These are phyloP conservation scores for Ceratobasidium sp. DNA, from an alignment of 1,284 basidiomycete species.

Conservation along the genomic window DNA sequence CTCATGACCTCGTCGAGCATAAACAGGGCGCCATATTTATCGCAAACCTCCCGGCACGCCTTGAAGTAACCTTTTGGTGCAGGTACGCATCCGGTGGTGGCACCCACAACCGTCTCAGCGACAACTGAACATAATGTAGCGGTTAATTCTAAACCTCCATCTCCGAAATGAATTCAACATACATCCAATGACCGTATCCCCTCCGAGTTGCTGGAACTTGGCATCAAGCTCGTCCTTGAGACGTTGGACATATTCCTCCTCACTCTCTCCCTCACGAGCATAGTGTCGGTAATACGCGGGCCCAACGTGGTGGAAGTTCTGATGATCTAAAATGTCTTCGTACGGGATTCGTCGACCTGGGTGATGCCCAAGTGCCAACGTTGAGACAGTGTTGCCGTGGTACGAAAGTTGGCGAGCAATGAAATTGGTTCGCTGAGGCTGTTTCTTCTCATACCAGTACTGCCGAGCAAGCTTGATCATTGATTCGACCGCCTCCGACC, in stretches of 20 bases:
- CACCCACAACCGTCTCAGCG: slow-evolving; percentile 87
- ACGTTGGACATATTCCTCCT: slow-evolving; percentile 81
- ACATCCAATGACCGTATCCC: slow-evolving; percentile 85
- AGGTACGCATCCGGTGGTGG: slow-evolving; percentile 79
- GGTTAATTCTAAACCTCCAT: background rate
- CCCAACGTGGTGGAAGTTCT: slow-evolving; percentile 83
- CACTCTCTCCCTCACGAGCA: slow-evolving; percentile 74
- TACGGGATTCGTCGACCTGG: slow-evolving; percentile 76
- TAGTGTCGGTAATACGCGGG: slow-evolving; percentile 89
- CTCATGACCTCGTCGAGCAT: slow-evolving; percentile 90
- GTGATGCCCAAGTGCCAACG: slow-evolving; percentile 75
- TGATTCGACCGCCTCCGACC: slow-evolving; percentile 87
- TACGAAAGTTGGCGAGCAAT: slow-evolving; percentile 86
- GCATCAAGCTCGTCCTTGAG: slow-evolving; percentile 83
- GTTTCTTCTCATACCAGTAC: slow-evolving; percentile 63
- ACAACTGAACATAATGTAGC: slow-evolving; percentile 66
- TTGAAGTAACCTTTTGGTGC: slow-evolving; percentile 85
- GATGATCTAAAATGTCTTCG: slow-evolving; percentile 70
- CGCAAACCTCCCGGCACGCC: slow-evolving; percentile 88
- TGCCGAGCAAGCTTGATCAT: slow-evolving; percentile 84
- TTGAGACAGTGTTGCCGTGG: slow-evolving; percentile 86
- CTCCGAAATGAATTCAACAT: slow-evolving; percentile 54
- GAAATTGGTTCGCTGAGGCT: slow-evolving; percentile 78
- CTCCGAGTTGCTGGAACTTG: slow-evolving; percentile 84
- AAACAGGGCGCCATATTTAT: slow-evolving; percentile 87